Evolutionary conservation across 2,329 filamentous ascomycete species (phyloP), one percentile per base, ranked within the genome.

Genomic region (Mycogone perniciosa): DNA sequence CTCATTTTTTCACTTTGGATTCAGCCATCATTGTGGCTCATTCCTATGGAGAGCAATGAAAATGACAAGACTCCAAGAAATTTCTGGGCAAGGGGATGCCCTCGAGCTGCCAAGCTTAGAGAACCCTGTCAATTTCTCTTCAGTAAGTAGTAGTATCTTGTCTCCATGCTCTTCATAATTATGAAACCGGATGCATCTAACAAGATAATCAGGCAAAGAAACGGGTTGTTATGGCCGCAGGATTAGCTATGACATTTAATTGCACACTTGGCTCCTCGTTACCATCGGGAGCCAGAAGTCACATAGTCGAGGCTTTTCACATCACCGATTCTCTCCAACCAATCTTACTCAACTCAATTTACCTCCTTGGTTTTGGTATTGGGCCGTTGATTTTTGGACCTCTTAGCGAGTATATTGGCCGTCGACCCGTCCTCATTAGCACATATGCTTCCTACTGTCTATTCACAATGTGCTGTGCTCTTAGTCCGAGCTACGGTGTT

Each of bases 381-480:
- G 71, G 70, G 0, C 71, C 71, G 1, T 52, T 72, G 1, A 50
- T 71, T 1, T 72, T 68, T 37, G 71, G 68, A 4, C 71, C 71
- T 0, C 54, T 73, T 2, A 71, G 68, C n/a, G 71, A 74, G 45
- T 62, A 66, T 2, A 60, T 67, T 38, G 71, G 71, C 1, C 63
- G 71, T 1, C 65, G 60, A 7, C 59, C 64, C 1, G 66, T 74
- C 6, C 59, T 82, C 53, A 65, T 82, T 0, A 66, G 61, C 7
- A 76, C 78, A 0, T 81, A 82, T 52, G 43, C 63, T n/a, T 57
- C 65, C 3, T 72, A 68, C 50, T 66, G 64, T 7, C 43, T 69
- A 4, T 71, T 62, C 45, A 74, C 68, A 0, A 60, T 72, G 38
- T 71, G 62, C 5, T 73, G 68, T 50, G 70, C 71, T 0, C 49